Evolutionary conservation across 306 rosid genomes (phyloP), one percentile per base, ranked within the genome.

Genomic region (Ziziphus jujuba): DNA sequence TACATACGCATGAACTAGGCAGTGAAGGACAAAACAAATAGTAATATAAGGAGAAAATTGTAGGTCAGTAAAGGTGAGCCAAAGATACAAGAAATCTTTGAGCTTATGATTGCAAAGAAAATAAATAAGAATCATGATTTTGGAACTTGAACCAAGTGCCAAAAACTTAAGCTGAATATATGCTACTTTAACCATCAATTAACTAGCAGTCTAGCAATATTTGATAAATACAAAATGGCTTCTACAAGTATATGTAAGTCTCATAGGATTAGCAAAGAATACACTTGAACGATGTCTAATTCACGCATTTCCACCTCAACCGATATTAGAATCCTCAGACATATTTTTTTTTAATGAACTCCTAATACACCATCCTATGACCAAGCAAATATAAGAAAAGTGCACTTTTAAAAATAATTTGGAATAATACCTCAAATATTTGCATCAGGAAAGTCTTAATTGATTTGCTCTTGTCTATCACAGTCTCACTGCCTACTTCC

Each of bases 401-500:
- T 40, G 9, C 13, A 66, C 40, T 69, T 48, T 38, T 61, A 21
- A 38, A 50, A 34, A 61, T 28, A 57, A 34, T 59, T 55, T 45
- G 6, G 63, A 77, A 56, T 35, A 19, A 56, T 72, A 93, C 99
- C 99, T 95, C 99, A 79, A 95, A 95, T 64, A 95, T 90, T 76
- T 82, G 90, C 99, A 95, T 95, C 77, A 90, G 83, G 87, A 95
- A 90, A 65, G 99, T 88, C 92, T 95, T 95, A 68, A 95, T 90
- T 58, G 99, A 95, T 74, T 95, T 95, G 89, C 99, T 95, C 80
- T 95, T 95, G 91, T 95, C 99, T 67, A 95, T 90, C 67, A 90
- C 97, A 61, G 99, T 95, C 85, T 95, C 99, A 14, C 96, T 95
- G 68, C 99, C 99, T 36, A 95, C 99, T 87, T 90, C 99, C 55